Evolutionary conservation across 73 alveolate genomes (phyloP).

Genomic region (Paramecium primaurelia): DNA sequence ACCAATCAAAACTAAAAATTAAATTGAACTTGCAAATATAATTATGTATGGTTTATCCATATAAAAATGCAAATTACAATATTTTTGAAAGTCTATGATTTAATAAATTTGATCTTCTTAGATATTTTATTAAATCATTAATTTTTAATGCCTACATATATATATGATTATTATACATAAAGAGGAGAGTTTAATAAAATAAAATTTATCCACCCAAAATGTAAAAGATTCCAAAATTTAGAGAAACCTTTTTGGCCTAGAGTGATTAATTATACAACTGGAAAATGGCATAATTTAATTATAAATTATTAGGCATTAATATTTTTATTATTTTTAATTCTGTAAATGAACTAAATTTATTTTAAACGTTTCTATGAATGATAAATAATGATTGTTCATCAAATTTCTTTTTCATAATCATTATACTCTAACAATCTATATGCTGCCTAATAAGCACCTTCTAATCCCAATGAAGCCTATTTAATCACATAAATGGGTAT

Average conservation of each 20-base stretch:
- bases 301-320: background rate
- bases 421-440: background rate
- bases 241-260: background rate
- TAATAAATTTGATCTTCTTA: background rate
- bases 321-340: background rate
- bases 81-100: background rate
- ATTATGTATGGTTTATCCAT: background rate
- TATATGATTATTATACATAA: background rate
- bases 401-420: background rate
- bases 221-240: background rate
- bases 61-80: background rate
- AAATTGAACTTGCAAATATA: background rate
- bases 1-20: background rate
- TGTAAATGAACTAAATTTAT: background rate
- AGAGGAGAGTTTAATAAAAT: background rate
- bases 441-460: slow-evolving; percentile 41
- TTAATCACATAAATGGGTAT: slow-evolving; percentile 60
- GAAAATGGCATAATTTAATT: background rate
- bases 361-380: background rate
- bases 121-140: background rate
- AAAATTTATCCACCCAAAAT: background rate
- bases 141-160: background rate
- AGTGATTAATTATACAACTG: background rate
- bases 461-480: slow-evolving; percentile 52
- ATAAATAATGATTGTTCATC: background rate